Base-by-base conservation (phyloP, 371 early-diverging fungal species). In the Basidiobolus meristosporus region DNA sequence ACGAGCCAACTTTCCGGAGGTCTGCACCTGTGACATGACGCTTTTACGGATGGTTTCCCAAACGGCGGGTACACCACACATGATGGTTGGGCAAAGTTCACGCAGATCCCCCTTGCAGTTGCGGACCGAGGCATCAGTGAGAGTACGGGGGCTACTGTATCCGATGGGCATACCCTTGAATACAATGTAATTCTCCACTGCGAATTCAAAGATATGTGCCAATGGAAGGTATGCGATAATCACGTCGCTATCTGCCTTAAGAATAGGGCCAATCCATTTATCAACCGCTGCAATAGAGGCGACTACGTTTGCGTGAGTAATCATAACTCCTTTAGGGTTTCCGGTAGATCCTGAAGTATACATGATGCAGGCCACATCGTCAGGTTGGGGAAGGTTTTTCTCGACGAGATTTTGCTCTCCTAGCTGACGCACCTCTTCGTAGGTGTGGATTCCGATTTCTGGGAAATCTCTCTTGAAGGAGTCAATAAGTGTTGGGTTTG, bases 301-400 rank as follows among this genome's bases (percentile, higher is more conserved):
- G 40, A 93, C 68, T 48, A 98, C 57, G 52, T 88, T 87, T 38
- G 63, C 64, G 56, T 93, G 91, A n/a, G 78, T 67, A 16, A 90
- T 51, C 52, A 83, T 56, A 4, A 89, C 85, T 45, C 91, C 93
- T 60, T 90, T 93, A 31, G 91, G 83, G 40, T 61, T 66, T 26
- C 98, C 98, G 4, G 88, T 84, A 1, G 86, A 82, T 34, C 96
- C 98, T 31, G 88, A 88, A 17, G 98, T 93, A 58, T 96, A 98
- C 72, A 90, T 87, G 55, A 98, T 82, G 58, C 90, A 75, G 49
- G 89, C 84, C 35, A 79, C 47, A 48, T 85, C 85, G 37, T 84
- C 77, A 21, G 70, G 60, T 17, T 61, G 67, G 11, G 91, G 82
- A 11, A 68, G 63, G 12, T 54, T 54, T 7, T 75, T 63, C 26